phyloP scores from a whole-genome alignment of 1,284 basidiomycete species.

The Tranzscheliella williamsii region DNA sequence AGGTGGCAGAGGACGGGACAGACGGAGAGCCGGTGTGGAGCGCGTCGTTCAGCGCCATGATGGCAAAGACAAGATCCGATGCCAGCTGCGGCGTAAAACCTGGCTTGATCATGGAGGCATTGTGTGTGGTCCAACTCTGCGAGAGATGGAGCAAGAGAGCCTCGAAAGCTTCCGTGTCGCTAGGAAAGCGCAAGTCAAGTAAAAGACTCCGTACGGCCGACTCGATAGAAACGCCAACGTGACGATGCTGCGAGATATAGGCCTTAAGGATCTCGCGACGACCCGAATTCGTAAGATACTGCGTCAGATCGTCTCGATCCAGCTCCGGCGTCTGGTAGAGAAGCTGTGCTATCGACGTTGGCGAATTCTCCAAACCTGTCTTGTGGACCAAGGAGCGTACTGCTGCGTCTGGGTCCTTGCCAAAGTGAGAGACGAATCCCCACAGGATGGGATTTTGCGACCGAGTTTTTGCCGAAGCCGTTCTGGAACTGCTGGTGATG shows the following conservation, averaged over 20 bases:
- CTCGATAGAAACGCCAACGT: conserved; percentile 80
- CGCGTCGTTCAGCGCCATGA: conserved; percentile 78
- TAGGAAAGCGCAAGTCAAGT: conserved; percentile 72
- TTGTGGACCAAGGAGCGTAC: conserved; percentile 52
- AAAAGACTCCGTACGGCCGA: conserved; percentile 85
- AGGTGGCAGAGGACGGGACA: conserved; percentile 3
- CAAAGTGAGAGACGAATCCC: conserved; percentile 75
- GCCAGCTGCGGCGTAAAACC: conserved; percentile 60
- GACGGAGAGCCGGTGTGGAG: conserved; percentile 35
- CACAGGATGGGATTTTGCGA: conserved; percentile 41
- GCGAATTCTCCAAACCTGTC: conserved; percentile 23
- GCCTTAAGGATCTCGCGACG: conserved; percentile 76
- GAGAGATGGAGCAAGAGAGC: conserved; percentile 72
- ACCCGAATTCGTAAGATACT: conserved; percentile 72
- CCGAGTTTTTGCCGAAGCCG: conserved; percentile 19
- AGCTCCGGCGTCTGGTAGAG: conserved; percentile 83
- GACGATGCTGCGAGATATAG: conserved; percentile 84
- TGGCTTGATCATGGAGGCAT: conserved; percentile 62
- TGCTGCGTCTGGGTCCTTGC: conserved; percentile 56
- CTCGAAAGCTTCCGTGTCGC: conserved; percentile 73
- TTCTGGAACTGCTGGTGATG: conserved; percentile 27
- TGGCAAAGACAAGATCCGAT: conserved; percentile 72
- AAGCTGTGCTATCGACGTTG: conserved; percentile 73
- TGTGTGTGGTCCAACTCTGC: conserved; percentile 85
- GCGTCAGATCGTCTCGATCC: conserved; percentile 79